Evolutionary conservation across 495 filamentous ascomycete species (phyloP), one percentile per base, ranked within the genome.

Genomic region (Filosporella fistucella): DNA sequence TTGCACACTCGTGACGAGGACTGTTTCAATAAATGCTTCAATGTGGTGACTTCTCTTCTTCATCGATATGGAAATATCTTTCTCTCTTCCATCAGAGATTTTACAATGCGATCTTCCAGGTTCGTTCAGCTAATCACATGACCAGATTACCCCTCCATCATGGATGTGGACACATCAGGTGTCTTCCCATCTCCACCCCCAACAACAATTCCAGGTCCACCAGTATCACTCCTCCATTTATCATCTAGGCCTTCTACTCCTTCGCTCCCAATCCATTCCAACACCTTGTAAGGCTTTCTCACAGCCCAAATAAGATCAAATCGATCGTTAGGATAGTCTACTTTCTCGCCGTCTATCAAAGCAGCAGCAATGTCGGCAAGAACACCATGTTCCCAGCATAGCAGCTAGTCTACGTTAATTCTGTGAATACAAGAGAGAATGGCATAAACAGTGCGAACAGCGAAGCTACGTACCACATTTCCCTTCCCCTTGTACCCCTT

Each of bases 251-350:
- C 68, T 7, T 60, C 62, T 37, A 64, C 60, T 41, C 58, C 47
- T 52, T 71, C 67, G 42, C 66, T 67, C 0, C 53, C 63, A 11
- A 57, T 59, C 3, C 45, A 42, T 8, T 62, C 63, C 23, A 71
- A 59, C 34, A 54, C 47, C 8, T 38, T 28, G 57, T 71, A 71
- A 28, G 67, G 67, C 20, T 53, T 55, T 17, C 61, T 62, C 38
- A 66, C 62, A 18, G 61, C 65, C 70, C 70, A 73, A 24, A 71
- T 71, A 10, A 70, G 29, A 55, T 71, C 65, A 34, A 63, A 71
- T 3, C 68, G 62, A 50, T 51, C 45, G 14, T 28, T 26, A 1
- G 55, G 58, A 32, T 57, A 63, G 57, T 52, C 37, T 67, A 55
- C 30, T 20, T 47, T 18, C 14, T 47, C 45, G 61, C 57, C 56